These are phyloP conservation scores for Ogataea haglerorum DNA, from an alignment of 805 yeast genomes.

Conservation along the genomic window DNA sequence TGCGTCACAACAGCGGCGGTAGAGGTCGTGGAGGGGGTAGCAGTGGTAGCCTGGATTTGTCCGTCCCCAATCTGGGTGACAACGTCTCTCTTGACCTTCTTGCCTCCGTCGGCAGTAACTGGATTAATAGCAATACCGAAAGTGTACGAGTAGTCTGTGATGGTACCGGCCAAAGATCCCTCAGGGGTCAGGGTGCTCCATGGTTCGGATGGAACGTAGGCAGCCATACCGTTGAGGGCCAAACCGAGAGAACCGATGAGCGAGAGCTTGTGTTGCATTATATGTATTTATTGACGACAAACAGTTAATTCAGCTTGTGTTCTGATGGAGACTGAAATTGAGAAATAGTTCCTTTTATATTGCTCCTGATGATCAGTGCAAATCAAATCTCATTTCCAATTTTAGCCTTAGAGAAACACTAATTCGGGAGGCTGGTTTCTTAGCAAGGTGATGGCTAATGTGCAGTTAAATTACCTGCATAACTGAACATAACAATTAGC, in stretches of 20 bases:
- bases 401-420: not conserved
- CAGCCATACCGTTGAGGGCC: slow-evolving; percentile 49
- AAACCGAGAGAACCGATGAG: slow-evolving; percentile 38
- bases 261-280: slow-evolving; percentile 26
- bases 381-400: slow-evolving; percentile 9
- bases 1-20: slow-evolving; percentile 35
- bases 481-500: slow-evolving; percentile 2
- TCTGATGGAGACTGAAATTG: slow-evolving; percentile 1
- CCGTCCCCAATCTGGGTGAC: slow-evolving; percentile 51
- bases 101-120: slow-evolving; percentile 25
- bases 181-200: slow-evolving; percentile 71
- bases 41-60: slow-evolving; percentile 41
- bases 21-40: slow-evolving; percentile 25
- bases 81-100: slow-evolving; percentile 30
- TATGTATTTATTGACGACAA: slow-evolving; percentile 1
- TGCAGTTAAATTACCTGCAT: slow-evolving; percentile 15
- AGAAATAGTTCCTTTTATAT: slow-evolving; percentile 5
- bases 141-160: slow-evolving; percentile 53
- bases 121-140: slow-evolving; percentile 75
- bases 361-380: not conserved
- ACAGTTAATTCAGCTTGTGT: not conserved
- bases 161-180: slow-evolving; percentile 48
- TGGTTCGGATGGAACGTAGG: slow-evolving; percentile 62
- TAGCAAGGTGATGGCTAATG: not conserved
- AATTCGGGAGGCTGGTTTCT: slow-evolving; percentile 21